A percentile compares a stretch with the other conserved stretches of the same genome.
phyloP scores from a whole-genome alignment of 495 filamentous ascomycete genomes.

The Penicillium chermesinum region DNA sequence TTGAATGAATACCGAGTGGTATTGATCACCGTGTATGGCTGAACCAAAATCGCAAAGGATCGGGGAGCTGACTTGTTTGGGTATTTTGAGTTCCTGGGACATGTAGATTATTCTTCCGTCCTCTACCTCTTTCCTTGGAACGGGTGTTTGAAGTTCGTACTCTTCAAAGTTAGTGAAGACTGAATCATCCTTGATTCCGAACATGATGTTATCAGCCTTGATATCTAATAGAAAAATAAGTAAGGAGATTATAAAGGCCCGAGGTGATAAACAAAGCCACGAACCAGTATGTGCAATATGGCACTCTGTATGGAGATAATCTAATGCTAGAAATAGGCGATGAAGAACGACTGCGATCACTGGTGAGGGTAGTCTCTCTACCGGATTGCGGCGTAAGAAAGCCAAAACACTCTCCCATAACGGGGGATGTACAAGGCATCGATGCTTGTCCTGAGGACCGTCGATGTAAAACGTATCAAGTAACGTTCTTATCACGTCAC shows the following conservation, averaged over 20 bases:
- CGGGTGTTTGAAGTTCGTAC: conserved; percentile 24
- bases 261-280: background rate
- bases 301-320: conserved; percentile 44
- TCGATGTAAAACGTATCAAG: conserved; percentile 32
- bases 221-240: conserved; percentile 22
- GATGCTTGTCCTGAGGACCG: conserved; percentile 34
- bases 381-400: conserved; percentile 30
- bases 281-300: conserved; percentile 42
- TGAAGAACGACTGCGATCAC: conserved; percentile 24
- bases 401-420: conserved; percentile 37
- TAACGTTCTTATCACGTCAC: conserved; percentile 17
- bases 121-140: conserved; percentile 27
- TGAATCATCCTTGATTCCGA: conserved; percentile 31
- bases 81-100: conserved; percentile 21
- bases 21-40: conserved; percentile 5
- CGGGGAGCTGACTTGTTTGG: conserved; percentile 9
- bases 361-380: conserved; percentile 18
- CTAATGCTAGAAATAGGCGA: conserved; percentile 36
- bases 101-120: conserved; percentile 24
- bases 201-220: conserved; percentile 36
- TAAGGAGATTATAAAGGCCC: background rate
- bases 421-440: conserved; percentile 39
- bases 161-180: conserved; percentile 27
- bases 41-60: conserved; percentile 29
- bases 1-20: conserved; percentile 23